Evolutionary conservation across 257 asterid species (phyloP).

Genomic region (Prunella vulgaris): DNA sequence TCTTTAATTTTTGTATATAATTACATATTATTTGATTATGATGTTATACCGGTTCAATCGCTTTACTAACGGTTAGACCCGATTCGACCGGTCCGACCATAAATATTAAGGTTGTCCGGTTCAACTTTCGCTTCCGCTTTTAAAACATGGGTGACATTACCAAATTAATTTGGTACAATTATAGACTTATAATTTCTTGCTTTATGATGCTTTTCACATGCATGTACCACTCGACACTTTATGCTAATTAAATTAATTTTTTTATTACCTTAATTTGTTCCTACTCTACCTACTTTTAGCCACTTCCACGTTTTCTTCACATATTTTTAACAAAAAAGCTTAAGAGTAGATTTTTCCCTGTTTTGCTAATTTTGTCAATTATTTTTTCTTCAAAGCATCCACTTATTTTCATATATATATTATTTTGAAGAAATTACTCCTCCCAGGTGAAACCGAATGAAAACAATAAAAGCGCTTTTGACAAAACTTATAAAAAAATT

Average conservation of each 20-base stretch:
- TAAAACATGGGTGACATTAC: background rate
- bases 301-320: background rate
- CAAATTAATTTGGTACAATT: background rate
- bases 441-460: too few species aligned
- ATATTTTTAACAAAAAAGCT: background rate
- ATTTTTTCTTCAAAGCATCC: background rate
- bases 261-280: background rate
- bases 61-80: too few species aligned
- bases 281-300: conserved; percentile 2
- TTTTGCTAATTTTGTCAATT: background rate
- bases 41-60: too few species aligned
- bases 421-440: too few species aligned
- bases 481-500: too few species aligned
- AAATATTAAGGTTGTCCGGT: too few species aligned
- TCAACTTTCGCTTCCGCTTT: too few species aligned
- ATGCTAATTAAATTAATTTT: background rate
- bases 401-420: background rate
- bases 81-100: too few species aligned
- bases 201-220: background rate
- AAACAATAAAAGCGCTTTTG: too few species aligned
- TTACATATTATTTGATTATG: too few species aligned
- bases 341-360: background rate
- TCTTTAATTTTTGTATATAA: too few species aligned
- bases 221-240: background rate
- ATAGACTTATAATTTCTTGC: background rate